Conservation (phyloP, 306 rosid genomes). For the Lablab purpureus region DNA sequence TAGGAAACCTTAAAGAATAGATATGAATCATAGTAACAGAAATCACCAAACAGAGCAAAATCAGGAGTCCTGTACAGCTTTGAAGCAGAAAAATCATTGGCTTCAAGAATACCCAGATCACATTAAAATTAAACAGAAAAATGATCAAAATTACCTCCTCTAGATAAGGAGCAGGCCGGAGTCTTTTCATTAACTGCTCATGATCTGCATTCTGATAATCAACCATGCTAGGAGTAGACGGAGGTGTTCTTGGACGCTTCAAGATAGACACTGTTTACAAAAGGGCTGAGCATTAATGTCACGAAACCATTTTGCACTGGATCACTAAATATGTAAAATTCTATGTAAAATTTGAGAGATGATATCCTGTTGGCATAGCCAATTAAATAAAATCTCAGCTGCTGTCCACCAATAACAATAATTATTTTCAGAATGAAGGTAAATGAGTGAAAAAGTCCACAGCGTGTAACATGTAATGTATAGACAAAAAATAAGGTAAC, state of each 20-base stretch:
- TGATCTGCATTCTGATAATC: conserved; percentile 80
- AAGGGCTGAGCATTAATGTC: conserved; percentile 24
- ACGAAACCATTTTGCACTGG: conserved; percentile 23
- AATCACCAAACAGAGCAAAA: conserved; percentile 36
- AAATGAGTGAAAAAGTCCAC: not conserved
- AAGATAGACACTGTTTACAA: conserved; percentile 66
- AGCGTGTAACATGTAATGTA: conserved; percentile 24
- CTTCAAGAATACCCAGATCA: conserved; percentile 35
- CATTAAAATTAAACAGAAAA: conserved; percentile 28
- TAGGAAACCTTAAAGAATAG: conserved; percentile 66
- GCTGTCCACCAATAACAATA: not conserved
- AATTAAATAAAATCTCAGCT: conserved; percentile 37
- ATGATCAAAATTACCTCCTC: conserved; percentile 70
- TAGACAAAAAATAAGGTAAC: conserved; percentile 6
- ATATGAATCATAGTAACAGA: conserved; percentile 36
- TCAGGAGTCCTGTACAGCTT: conserved; percentile 11
- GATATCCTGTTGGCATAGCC: conserved; percentile 19
- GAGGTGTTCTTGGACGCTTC: conserved; percentile 84
- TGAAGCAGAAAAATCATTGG: conserved; percentile 15
- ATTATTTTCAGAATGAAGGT: conserved; percentile 14
- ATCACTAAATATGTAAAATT: conserved; percentile 35
- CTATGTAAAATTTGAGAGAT: conserved; percentile 28
- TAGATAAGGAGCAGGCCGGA: conserved; percentile 67
- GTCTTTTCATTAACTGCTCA: conserved; percentile 76
- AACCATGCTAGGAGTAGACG: conserved; percentile 67